Evolutionary conservation across 208 protist genomes (phyloP).

Genomic region (Wallacemonas rigidus): DNA sequence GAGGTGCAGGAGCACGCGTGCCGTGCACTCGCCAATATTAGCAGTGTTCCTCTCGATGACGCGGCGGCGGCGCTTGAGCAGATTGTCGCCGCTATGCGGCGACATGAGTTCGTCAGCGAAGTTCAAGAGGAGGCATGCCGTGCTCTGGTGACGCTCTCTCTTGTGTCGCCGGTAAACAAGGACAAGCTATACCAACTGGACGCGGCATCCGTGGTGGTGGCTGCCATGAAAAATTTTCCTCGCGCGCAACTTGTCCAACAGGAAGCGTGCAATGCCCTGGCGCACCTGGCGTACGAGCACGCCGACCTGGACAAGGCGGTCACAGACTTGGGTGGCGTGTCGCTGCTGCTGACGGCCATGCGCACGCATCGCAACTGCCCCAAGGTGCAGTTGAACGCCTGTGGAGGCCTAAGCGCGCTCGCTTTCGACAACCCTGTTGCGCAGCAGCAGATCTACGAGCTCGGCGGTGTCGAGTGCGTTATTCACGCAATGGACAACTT

Average conservation of each 20-base stretch:
- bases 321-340: constrained; percentile 75
- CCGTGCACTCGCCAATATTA: constrained; percentile 88
- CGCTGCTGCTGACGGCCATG: constrained; percentile 81
- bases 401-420: constrained; percentile 88
- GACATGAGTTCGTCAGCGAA: constrained; percentile 72
- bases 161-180: constrained; percentile 84
- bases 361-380: constrained; percentile 63
- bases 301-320: constrained; percentile 78
- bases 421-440: constrained; percentile 91
- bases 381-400: constrained; percentile 91
- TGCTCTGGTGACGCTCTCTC: constrained; percentile 87
- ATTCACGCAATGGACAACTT: constrained; percentile 89
- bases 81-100: constrained; percentile 82
- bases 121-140: constrained; percentile 92
- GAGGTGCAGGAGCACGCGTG: constrained; percentile 92
- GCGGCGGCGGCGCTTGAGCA: constrained; percentile 69
- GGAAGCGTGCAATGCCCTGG: constrained; percentile 91
- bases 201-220: constrained; percentile 67
- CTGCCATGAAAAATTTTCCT: constrained; percentile 79
- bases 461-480: constrained; percentile 85
- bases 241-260: constrained; percentile 82
- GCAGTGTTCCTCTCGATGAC: constrained; percentile 57
- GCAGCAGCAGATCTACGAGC: constrained; percentile 90
- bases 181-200: constrained; percentile 79
- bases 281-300: constrained; percentile 91